phyloP scores from a whole-genome alignment of 73 alveolate species.

The Paramecium caudatum region DNA sequence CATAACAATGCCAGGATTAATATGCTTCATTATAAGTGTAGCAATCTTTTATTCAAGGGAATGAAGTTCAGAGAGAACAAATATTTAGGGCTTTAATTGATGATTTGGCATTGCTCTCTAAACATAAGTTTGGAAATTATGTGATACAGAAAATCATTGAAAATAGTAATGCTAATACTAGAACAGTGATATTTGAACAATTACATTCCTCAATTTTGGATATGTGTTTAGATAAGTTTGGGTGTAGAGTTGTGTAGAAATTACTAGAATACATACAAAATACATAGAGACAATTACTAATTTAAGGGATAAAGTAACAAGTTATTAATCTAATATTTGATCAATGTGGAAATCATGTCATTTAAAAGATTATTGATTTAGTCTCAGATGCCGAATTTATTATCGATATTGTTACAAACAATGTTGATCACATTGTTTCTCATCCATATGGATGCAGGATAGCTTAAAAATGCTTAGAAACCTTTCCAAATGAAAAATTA shows the following conservation, averaged over 20 bases:
- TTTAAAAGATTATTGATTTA: slow-evolving; percentile 47
- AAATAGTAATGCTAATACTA: not conserved
- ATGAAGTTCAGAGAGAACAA: slow-evolving; percentile 26
- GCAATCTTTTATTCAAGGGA: slow-evolving; percentile 33
- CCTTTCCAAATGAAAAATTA: slow-evolving; percentile 26
- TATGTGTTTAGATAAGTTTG: slow-evolving; percentile 46
- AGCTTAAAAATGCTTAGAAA: slow-evolving; percentile 61
- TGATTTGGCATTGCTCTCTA: slow-evolving; percentile 26
- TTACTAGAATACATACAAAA: slow-evolving; percentile 19
- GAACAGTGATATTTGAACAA: not conserved
- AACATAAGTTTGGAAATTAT: slow-evolving; percentile 69
- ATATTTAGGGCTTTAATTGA: slow-evolving; percentile 44
- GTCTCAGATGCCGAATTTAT: slow-evolving; percentile 50
- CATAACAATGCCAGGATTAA: slow-evolving; percentile 49
- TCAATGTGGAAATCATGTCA: slow-evolving; percentile 68
- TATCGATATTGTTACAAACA: slow-evolving; percentile 9
- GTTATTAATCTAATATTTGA: slow-evolving; percentile 36
- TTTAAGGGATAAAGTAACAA: not conserved
- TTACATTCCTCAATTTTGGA: not conserved
- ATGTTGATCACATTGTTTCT: slow-evolving; percentile 29
- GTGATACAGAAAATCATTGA: slow-evolving; percentile 52
- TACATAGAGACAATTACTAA: not conserved
- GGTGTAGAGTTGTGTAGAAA: slow-evolving; percentile 64
- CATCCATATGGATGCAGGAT: slow-evolving; percentile 66
- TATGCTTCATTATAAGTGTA: slow-evolving; percentile 33